phyloP scores from a whole-genome alignment of 129 eudicot species.

The Centella asiatica region DNA sequence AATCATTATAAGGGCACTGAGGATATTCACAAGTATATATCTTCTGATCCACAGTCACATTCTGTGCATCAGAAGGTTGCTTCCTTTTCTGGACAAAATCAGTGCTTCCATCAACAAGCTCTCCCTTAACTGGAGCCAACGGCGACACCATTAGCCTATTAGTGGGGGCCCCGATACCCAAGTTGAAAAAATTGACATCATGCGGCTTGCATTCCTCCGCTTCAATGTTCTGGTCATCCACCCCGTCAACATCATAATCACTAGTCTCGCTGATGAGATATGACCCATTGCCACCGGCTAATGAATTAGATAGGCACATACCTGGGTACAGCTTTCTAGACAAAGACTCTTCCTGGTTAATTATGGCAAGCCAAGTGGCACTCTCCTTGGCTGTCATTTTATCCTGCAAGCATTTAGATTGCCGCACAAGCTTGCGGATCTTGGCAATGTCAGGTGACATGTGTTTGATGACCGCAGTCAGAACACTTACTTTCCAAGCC shows the following conservation, averaged over 20 bases:
- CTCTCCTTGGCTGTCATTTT: slow-evolving; percentile 80
- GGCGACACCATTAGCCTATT: slow-evolving; percentile 27
- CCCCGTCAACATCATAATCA: slow-evolving; percentile 73
- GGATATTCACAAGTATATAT: slow-evolving; percentile 45
- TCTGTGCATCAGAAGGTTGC: slow-evolving; percentile 35
- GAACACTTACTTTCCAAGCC: slow-evolving; percentile 69
- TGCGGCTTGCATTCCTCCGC: slow-evolving; percentile 44
- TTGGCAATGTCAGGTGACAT: slow-evolving; percentile 69
- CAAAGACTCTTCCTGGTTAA: slow-evolving; percentile 56
- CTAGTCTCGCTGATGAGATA: slow-evolving; percentile 43
- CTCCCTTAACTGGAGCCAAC: slow-evolving; percentile 54
- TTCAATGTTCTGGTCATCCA: slow-evolving; percentile 38
- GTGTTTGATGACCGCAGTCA: slow-evolving; percentile 70
- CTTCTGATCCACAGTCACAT: slow-evolving; percentile 29
- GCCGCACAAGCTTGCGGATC: slow-evolving; percentile 66
- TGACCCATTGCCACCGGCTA: slow-evolving; percentile 33
- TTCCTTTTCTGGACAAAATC: slow-evolving; percentile 50
- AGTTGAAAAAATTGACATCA: slow-evolving; percentile 31
- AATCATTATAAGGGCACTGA: slow-evolving; percentile 52
- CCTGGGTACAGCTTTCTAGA: slow-evolving; percentile 53
- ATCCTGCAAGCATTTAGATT: slow-evolving; percentile 74
- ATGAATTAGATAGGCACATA: slow-evolving; percentile 28
- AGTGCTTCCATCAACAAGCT: slow-evolving; percentile 27
- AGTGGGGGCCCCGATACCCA: slow-evolving; percentile 25
- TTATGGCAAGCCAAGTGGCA: slow-evolving; percentile 68